phyloP scores from a whole-genome alignment of 352 stramenopile species.

The Phytophthora vignae region DNA sequence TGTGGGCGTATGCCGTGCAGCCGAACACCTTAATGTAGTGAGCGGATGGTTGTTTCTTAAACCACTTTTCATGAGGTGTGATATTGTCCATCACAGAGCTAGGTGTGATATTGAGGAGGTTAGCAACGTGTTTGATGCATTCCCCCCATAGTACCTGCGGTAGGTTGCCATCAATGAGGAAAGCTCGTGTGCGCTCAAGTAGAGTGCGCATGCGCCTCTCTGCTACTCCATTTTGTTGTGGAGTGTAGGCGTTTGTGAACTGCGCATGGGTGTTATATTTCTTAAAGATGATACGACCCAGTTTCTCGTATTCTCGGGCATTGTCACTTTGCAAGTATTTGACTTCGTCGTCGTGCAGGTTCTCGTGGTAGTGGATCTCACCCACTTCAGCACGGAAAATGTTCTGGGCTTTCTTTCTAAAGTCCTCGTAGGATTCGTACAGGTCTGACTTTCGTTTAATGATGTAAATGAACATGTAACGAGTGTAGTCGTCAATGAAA shows the following conservation, averaged over 20 bases:
- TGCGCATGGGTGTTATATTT: slow-evolving; percentile 32
- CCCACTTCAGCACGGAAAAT: slow-evolving; percentile 10
- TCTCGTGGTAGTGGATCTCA: slow-evolving; percentile 7
- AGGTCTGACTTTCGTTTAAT: slow-evolving; percentile 16
- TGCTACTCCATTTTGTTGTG: slow-evolving; percentile 36
- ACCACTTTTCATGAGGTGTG: no score
- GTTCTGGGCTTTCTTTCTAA: slow-evolving; percentile 21
- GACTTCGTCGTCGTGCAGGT: slow-evolving; percentile 20
- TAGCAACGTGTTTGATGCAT: background rate
- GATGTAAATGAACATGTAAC: background rate
- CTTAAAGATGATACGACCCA: slow-evolving; percentile 22
- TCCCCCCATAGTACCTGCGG: slow-evolving; percentile 16
- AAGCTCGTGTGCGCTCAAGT: slow-evolving; percentile 19
- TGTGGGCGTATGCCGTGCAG: slow-evolving; percentile 21
- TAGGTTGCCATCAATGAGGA: slow-evolving; percentile 28
- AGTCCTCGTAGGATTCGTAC: slow-evolving; percentile 25
- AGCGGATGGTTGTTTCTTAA: slow-evolving; percentile 14
- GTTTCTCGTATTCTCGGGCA: slow-evolving; percentile 30
- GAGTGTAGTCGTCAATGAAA: no score
- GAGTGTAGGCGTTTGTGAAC: slow-evolving; percentile 33
- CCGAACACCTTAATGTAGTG: slow-evolving; percentile 24
- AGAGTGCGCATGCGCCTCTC: slow-evolving; percentile 33
- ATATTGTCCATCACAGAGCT: no score
- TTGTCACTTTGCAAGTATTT: slow-evolving; percentile 31
- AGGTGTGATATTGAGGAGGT: no score